Base-by-base conservation (phyloP, 495 filamentous ascomycete genomes). In the Xylaria bambusicola region DNA sequence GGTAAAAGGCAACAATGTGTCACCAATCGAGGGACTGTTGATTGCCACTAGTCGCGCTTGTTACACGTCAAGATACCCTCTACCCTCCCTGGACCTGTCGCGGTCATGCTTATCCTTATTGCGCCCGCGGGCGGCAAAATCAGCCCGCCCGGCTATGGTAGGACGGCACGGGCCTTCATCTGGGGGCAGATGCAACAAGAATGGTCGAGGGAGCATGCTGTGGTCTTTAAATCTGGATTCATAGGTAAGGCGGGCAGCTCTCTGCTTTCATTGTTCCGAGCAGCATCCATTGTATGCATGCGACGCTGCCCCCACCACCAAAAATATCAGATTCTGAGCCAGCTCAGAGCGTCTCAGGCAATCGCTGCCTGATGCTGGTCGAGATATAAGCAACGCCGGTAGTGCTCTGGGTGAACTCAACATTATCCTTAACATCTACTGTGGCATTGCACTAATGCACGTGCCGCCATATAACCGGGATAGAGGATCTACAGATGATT, bases 331-430 rank as follows among this genome's bases (percentile, higher is more conserved):
- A 41, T n/a, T 0, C 21, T 20, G 42, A 20, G 41, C 40, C 52
- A 46, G 42, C 47, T 56, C 42, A 56, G 12, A 48, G 18, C 29
- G 40, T 24, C 24, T 56, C 29, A 47, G 54, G 54, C 38, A 47
- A 41, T 40, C 33, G 10, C 44, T 35, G 17, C 38, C 54, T 48
- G 44, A 56, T 47, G n/a, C n/a, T 56, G 2, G 54, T 33, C 15
- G n/a, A 15, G 20, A 56, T 56, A 56, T 56, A 56, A 47, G 33
- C 42, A 45, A 12, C 15, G 18, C 26, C 23, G 18, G 12, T 12
- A 7, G 53, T 36, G 9, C 20, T 17, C 5, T 9, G 15, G 26
- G 12, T 49, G 12, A 21, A 6, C 24, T 21, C 24, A 26, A 24
- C 20, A 56, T 48, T 24, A 48, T 36, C 44, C 18, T 29, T 27